phyloP scores from a whole-genome alignment of 1,284 basidiomycete genomes.

The Cryptococcus jaspeensis region DNA sequence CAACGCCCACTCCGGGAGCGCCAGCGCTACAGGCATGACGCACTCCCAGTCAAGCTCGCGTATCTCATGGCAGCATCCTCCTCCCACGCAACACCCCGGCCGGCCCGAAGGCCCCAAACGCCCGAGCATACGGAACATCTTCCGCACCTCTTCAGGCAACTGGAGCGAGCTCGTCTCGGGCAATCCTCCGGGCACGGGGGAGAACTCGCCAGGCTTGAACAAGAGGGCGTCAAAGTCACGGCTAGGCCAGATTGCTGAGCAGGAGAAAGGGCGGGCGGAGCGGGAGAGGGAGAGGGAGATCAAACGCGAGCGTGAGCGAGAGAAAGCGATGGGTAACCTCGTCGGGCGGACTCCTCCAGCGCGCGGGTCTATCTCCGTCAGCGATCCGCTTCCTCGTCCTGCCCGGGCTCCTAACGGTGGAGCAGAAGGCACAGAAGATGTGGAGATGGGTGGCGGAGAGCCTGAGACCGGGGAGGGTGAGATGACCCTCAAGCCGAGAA shows the following conservation, averaged over 20 bases:
- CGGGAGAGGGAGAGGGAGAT: not conserved
- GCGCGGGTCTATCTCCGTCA: not conserved
- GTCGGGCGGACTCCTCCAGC: not conserved
- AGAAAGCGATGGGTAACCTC: not conserved
- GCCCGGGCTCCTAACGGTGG: too few relatives aligned
- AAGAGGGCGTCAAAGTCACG: conserved; percentile 2
- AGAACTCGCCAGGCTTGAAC: conserved; percentile 1
- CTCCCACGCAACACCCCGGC: not conserved
- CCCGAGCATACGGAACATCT: conserved; percentile 38
- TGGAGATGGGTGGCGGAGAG: not conserved
- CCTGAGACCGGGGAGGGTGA: conserved; percentile 3
- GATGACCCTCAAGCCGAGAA: conserved; percentile 10
- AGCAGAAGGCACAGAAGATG: too few relatives aligned
- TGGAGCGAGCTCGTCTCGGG: conserved; percentile 39
- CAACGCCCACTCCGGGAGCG: not conserved
- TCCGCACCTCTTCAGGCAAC: conserved; percentile 40
- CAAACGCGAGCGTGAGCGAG: not conserved
- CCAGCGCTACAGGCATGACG: conserved; percentile 1
- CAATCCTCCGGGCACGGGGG: not conserved
- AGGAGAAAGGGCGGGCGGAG: not conserved
- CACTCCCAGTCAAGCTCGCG: conserved; percentile 3
- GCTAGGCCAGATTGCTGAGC: not conserved
- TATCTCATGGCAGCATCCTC: not conserved
- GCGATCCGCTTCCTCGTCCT: not conserved
- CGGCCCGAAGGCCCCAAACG: conserved; percentile 21